Evolutionary conservation across 768 basidiomycete genomes (phyloP).

Genomic region (Boletellus emodensis): DNA sequence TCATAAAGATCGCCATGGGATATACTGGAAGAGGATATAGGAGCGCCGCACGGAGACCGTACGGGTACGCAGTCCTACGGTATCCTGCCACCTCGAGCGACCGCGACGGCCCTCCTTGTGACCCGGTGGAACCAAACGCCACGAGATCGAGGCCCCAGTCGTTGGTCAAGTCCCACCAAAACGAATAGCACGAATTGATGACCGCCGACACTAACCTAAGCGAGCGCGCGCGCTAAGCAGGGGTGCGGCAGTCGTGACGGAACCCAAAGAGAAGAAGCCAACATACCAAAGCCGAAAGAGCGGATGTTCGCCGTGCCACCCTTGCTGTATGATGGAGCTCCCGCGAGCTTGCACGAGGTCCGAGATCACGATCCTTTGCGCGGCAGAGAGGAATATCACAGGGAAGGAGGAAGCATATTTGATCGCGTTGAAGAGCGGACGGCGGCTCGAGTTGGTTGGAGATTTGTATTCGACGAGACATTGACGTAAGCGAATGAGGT

Average conservation of each 20-base stretch:
- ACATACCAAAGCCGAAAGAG: constrained; percentile 83
- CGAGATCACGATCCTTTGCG: constrained; percentile 69
- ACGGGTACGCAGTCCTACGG: constrained; percentile 41
- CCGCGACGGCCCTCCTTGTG: constrained; percentile 36
- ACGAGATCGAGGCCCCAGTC: constrained; percentile 94
- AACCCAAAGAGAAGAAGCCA: background rate
- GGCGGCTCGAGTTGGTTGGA: constrained; percentile 57
- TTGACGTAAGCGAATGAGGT: constrained; percentile 89
- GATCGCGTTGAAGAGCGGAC: constrained; percentile 84
- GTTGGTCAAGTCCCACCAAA: constrained; percentile 99
- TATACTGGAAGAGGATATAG: constrained; percentile 82
- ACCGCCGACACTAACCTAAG: constrained; percentile 77
- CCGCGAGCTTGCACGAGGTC: constrained; percentile 53
- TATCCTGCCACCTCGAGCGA: constrained; percentile 14
- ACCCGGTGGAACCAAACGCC: constrained; percentile 30
- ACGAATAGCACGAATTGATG: constrained; percentile 90
- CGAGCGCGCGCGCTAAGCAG: background rate
- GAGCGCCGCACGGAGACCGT: constrained; percentile 70
- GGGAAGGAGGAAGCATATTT: constrained; percentile 98
- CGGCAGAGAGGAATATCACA: constrained; percentile 90
- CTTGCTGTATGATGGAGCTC: constrained; percentile 36
- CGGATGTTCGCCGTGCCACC: constrained; percentile 73
- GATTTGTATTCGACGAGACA: constrained; percentile 80
- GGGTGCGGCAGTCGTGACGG: no score
- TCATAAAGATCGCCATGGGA: constrained; percentile 75